phyloP scores from a whole-genome alignment of 129 eudicot species.

The Centrapalus pauciflorus region DNA sequence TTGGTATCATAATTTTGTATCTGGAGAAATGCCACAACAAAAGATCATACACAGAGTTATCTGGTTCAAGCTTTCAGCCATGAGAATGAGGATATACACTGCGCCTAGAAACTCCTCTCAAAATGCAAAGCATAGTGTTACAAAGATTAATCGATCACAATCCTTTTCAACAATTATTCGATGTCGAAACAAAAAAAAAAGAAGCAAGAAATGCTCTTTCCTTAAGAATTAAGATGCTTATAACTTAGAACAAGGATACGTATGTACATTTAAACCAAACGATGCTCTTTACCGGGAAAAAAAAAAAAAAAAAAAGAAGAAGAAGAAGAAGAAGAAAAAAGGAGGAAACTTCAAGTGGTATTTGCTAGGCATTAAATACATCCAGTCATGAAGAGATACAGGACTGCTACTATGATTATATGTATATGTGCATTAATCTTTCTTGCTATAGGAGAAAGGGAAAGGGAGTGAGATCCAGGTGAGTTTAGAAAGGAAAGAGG shows the following conservation, averaged over 20 bases:
- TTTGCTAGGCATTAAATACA: background rate
- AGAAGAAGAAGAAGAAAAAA: too few species aligned
- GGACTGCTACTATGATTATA: background rate
- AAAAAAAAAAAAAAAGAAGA: background rate
- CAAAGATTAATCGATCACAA: too few species aligned
- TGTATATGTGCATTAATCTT: background rate
- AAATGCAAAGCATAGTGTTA: background rate
- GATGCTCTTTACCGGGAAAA: background rate
- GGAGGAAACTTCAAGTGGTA: background rate
- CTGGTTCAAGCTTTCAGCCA: background rate
- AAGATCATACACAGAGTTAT: background rate
- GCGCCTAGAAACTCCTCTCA: background rate
- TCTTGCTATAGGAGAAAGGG: background rate
- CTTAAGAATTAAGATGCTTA: too few species aligned
- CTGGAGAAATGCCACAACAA: background rate
- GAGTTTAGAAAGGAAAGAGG: background rate
- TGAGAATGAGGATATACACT: background rate
- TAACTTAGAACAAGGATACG: too few species aligned
- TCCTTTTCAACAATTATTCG: too few species aligned
- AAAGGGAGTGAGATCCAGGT: background rate
- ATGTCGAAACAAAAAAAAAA: too few species aligned
- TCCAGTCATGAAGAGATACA: background rate
- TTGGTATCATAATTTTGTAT: background rate
- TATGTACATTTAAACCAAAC: background rate
- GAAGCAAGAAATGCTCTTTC: too few species aligned